Evolutionary conservation across 75 land plant species (phyloP).

Genomic region (Cupressus sempervirens): DNA sequence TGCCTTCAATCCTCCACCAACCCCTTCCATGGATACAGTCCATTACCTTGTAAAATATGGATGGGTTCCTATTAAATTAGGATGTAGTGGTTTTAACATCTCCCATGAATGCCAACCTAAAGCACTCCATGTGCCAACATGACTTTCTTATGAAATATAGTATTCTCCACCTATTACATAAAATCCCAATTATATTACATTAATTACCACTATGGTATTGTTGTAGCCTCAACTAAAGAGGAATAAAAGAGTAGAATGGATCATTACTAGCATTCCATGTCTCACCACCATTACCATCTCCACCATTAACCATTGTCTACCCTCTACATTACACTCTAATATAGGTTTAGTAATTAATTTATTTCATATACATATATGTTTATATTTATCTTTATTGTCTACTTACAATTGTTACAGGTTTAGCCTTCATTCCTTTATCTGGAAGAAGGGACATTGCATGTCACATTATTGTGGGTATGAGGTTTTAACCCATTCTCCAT

Average conservation of each 20-base stretch:
- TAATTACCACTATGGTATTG: neutral
- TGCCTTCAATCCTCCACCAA: neutral
- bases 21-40: neutral
- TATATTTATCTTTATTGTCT: too few species aligned
- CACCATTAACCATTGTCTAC: conserved; percentile 5
- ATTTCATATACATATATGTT: too few species aligned
- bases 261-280: conserved; percentile 52
- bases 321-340: conserved; percentile 3
- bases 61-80: conserved; percentile 2
- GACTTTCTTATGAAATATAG: neutral
- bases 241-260: conserved; percentile 96
- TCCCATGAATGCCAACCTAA: neutral
- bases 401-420: too few species aligned
- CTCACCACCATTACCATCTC: conserved; percentile 31
- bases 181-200: neutral
- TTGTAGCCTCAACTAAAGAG: conserved; percentile 70
- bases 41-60: conserved; percentile 4
- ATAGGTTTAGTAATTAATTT: too few species aligned
- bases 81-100: neutral
- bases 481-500: too few species aligned
- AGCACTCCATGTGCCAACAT: neutral
- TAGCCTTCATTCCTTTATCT: too few species aligned
- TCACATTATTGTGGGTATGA: too few species aligned
- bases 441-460: too few species aligned
- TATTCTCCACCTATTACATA: neutral